Conservation (phyloP, 129 eudicot genomes). For the Helichrysum umbraculigerum region DNA sequence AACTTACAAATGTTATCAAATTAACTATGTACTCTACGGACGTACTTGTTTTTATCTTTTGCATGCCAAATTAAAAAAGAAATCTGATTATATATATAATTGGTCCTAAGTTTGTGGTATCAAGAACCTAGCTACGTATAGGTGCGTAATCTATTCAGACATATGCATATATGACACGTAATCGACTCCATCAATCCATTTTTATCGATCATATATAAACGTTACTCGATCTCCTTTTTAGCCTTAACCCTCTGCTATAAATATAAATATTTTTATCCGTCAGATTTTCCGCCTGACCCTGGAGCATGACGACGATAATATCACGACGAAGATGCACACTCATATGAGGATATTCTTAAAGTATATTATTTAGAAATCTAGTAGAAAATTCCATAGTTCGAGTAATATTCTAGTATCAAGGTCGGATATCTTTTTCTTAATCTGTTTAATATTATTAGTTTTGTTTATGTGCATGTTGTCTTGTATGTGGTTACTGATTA, state of each 20-base stretch:
- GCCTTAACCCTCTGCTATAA: not conserved
- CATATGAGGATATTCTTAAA: conserved; percentile 31
- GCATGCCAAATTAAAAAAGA: no score
- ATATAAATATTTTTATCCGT: not conserved
- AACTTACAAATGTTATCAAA: no score
- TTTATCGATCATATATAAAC: no score
- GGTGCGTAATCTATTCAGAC: not conserved
- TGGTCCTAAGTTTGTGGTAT: not conserved
- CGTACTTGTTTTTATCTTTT: no score
- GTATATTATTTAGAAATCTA: conserved; percentile 23
- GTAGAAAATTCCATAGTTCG: conserved; percentile 3
- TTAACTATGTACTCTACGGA: no score
- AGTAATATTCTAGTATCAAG: conserved; percentile 17
- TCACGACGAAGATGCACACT: conserved; percentile 28
- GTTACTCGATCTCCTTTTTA: not conserved
- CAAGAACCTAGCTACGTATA: not conserved
- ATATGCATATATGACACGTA: not conserved
- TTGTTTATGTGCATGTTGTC: conserved; percentile 18
- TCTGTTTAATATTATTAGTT: not conserved
- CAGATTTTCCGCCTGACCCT: conserved; percentile 20
- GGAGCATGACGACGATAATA: conserved; percentile 18
- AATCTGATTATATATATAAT: no score
- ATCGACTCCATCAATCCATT: no score
- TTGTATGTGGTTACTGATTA: conserved; percentile 10
- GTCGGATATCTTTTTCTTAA: conserved; percentile 22